Evolutionary conservation across 1,284 basidiomycete species (phyloP).

Genomic region (Austropuccinia psidii): DNA sequence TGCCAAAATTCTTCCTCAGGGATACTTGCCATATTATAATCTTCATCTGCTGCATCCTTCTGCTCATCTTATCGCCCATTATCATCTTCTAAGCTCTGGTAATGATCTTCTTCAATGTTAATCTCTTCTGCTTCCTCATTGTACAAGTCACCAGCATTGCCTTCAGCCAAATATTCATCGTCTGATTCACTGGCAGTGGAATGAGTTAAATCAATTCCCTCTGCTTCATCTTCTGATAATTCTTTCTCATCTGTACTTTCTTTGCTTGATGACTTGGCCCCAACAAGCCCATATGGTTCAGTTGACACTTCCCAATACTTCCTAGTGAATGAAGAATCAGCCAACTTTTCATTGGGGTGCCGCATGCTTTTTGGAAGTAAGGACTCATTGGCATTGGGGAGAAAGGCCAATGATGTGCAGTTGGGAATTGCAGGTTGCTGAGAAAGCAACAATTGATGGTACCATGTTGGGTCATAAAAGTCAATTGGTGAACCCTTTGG

Average conservation of each 20-base stretch:
- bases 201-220: not conserved
- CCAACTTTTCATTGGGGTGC: not conserved
- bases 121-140: not conserved
- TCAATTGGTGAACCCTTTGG: constrained; percentile 18
- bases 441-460: not conserved
- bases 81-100: not conserved
- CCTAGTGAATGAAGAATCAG: constrained; percentile 7
- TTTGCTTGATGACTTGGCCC: not conserved
- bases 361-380: not conserved
- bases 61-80: not conserved
- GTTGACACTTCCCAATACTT: constrained; percentile 5
- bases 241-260: not conserved
- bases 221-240: not conserved
- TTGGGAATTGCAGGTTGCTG: constrained; percentile 12
- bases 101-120: not conserved
- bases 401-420: not conserved
- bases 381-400: constrained; percentile 14
- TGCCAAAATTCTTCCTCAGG: not conserved
- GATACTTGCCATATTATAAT: not conserved
- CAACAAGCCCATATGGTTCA: constrained; percentile 21
- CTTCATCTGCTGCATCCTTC: not conserved
- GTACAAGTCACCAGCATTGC: not conserved
- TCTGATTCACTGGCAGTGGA: not conserved
- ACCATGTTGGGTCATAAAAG: constrained; percentile 25
- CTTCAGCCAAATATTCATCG: not conserved